A percentile compares a stretch with the other conserved stretches of the same genome.
These are phyloP conservation scores for Lipomyces starkeyi DNA, from an alignment of 805 yeast species.

Conservation along the genomic window DNA sequence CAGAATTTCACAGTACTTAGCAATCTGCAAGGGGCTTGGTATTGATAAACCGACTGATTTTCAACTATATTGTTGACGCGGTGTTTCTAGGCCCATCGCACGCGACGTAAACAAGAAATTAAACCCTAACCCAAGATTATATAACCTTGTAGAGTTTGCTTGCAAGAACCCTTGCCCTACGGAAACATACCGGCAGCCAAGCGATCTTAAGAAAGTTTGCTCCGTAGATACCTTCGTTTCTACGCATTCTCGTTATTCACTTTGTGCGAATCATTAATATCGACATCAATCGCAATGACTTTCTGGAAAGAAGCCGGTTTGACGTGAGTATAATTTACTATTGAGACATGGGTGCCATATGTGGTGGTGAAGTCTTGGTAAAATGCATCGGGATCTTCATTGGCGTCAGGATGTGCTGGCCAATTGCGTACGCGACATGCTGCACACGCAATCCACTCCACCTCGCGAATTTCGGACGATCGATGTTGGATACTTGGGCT, in stretches of 20 bases:
- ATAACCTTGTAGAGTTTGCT: neutral
- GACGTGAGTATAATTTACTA: conserved; percentile 40
- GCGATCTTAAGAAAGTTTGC: neutral
- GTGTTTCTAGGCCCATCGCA: too few relatives aligned
- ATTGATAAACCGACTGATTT: neutral
- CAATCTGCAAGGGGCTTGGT: neutral
- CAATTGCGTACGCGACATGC: neutral
- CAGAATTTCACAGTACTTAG: neutral
- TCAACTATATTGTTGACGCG: too few relatives aligned
- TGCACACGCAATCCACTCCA: neutral
- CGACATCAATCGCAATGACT: conserved; percentile 39
- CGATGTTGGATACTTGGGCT: conserved; percentile 3
- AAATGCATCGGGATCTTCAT: neutral
- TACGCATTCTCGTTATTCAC: neutral
- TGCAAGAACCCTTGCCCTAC: neutral
- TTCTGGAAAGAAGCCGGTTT: conserved; percentile 50
- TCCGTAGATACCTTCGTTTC: neutral
- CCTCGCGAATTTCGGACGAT: neutral
- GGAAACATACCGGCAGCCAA: neutral
- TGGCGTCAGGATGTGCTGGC: conserved; percentile 8
- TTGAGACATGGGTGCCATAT: conserved; percentile 6
- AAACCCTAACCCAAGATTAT: neutral
- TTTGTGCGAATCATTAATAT: neutral
- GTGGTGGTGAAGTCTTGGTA: neutral
- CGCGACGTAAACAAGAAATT: neutral